phyloP scores from a whole-genome alignment of 129 eudicot genomes.

The Lactuca sativa region DNA sequence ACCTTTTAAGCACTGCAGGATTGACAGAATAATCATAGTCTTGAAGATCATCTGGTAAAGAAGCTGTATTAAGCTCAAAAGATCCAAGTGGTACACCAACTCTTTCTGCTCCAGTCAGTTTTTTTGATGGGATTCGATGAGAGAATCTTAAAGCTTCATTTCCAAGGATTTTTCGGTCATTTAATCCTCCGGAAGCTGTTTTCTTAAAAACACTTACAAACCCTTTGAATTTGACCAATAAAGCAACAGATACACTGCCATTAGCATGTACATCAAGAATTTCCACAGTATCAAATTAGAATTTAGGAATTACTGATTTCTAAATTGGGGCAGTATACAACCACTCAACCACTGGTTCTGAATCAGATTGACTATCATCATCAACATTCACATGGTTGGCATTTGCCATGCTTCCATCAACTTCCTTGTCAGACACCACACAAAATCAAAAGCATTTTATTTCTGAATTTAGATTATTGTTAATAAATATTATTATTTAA shows the following conservation, averaged over 20 bases:
- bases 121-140: slow-evolving; percentile 61
- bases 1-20: slow-evolving; percentile 51
- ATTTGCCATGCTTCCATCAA: slow-evolving; percentile 26
- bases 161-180: slow-evolving; percentile 30
- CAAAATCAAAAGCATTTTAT: background rate
- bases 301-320: slow-evolving; percentile 61
- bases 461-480: background rate
- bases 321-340: slow-evolving; percentile 47
- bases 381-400: background rate
- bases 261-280: slow-evolving; percentile 43
- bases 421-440: slow-evolving; percentile 32
- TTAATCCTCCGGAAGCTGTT: slow-evolving; percentile 20
- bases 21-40: slow-evolving; percentile 28
- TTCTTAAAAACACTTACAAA: slow-evolving; percentile 62
- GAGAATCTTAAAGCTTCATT: slow-evolving; percentile 62
- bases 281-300: slow-evolving; percentile 71
- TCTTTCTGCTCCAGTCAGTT: slow-evolving; percentile 64
- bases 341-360: background rate
- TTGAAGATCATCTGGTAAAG: slow-evolving; percentile 47
- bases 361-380: slow-evolving; percentile 3
- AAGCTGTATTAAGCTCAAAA: slow-evolving; percentile 89
- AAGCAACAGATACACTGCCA: slow-evolving; percentile 45
- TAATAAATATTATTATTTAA: background rate
- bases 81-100: slow-evolving; percentile 71
- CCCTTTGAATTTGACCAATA: slow-evolving; percentile 62